Conservation (phyloP, 2,329 filamentous ascomycete genomes). For the Sarocladium brachiariae region DNA sequence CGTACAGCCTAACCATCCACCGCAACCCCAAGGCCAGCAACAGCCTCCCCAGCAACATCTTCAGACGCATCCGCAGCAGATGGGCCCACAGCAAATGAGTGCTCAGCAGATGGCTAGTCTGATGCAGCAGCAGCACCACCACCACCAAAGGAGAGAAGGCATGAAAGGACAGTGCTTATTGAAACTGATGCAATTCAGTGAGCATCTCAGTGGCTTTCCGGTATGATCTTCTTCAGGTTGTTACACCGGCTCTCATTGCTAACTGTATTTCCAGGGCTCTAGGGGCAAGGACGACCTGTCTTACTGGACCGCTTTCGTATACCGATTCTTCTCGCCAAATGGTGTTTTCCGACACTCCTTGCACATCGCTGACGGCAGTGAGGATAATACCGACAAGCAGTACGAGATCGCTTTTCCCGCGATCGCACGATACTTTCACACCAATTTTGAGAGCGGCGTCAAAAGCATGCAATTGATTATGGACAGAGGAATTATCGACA, state of each 20-base stretch:
- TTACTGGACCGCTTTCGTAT: slow-evolving; percentile 76
- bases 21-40: slow-evolving; percentile 30
- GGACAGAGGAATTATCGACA: slow-evolving; percentile 56
- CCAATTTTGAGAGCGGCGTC: slow-evolving; percentile 81
- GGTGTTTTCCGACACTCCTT: slow-evolving; percentile 73
- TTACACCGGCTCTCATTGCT: slow-evolving; percentile 7
- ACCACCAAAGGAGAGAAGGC: slow-evolving; percentile 42
- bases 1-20: slow-evolving; percentile 29
- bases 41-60: slow-evolving; percentile 26
- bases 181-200: slow-evolving; percentile 56
- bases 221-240: slow-evolving; percentile 27
- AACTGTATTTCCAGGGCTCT: slow-evolving; percentile 36
- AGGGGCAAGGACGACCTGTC: slow-evolving; percentile 61
- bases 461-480: slow-evolving; percentile 79
- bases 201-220: slow-evolving; percentile 52
- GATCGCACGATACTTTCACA: slow-evolving; percentile 82
- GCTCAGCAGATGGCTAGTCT: slow-evolving; percentile 30
- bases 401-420: slow-evolving; percentile 81
- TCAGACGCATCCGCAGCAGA: slow-evolving; percentile 26
- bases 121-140: slow-evolving; percentile 42
- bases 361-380: slow-evolving; percentile 46
- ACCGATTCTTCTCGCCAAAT: slow-evolving; percentile 69
- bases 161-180: slow-evolving; percentile 53
- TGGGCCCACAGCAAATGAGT: slow-evolving; percentile 21
- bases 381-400: slow-evolving; percentile 61